Conservation (phyloP, 345 rosid species). For the Arabis alpina region DNA sequence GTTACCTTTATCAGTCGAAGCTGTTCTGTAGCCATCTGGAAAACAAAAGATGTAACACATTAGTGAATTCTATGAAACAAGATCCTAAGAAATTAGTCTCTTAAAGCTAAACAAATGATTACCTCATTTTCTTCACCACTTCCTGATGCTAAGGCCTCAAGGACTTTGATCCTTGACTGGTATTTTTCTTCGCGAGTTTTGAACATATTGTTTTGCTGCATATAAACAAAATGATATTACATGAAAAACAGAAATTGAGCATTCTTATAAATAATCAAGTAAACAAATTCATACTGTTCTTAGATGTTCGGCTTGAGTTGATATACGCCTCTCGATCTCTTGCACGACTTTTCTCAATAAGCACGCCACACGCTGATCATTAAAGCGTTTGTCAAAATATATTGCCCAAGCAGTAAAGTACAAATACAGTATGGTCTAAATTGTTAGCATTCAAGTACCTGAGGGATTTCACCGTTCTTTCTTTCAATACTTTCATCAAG, state of each 20-base stretch:
- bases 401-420: neutral
- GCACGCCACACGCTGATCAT: conserved; percentile 79
- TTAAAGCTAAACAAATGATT: conserved; percentile 21
- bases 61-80: conserved; percentile 5
- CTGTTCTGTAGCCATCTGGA: conserved; percentile 55
- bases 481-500: conserved; percentile 89
- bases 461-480: conserved; percentile 79
- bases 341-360: conserved; percentile 85
- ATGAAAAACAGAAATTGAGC: conserved; percentile 9
- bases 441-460: conserved; percentile 53
- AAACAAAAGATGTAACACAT: conserved; percentile 18
- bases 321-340: conserved; percentile 94
- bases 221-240: conserved; percentile 25
- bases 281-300: conserved; percentile 63
- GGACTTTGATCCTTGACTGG: conserved; percentile 79
- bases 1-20: conserved; percentile 68
- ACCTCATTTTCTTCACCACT: conserved; percentile 72
- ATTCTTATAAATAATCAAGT: neutral
- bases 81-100: conserved; percentile 7
- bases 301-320: conserved; percentile 96
- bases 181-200: conserved; percentile 91
- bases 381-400: conserved; percentile 34
- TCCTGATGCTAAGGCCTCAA: conserved; percentile 89
- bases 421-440: neutral
- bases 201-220: conserved; percentile 90